These are phyloP conservation scores for Candida dubliniensis DNA, from an alignment of 1,139 yeast genomes.

Conservation along the genomic window DNA sequence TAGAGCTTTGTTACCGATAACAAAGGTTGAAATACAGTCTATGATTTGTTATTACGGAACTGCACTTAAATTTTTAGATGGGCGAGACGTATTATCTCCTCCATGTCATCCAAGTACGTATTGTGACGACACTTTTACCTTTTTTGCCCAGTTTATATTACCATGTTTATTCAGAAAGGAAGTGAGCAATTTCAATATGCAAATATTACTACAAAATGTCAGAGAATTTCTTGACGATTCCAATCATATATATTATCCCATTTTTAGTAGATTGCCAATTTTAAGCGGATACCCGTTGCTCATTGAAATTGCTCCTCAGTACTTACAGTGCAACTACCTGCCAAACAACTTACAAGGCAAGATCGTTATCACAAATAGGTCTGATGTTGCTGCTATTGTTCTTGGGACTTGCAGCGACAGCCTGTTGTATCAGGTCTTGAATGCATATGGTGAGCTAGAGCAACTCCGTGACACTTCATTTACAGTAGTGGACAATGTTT, in stretches of 20 bases:
- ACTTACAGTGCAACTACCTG: not conserved
- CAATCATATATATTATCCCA: not conserved
- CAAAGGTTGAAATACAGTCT: not conserved
- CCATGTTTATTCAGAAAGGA: not conserved
- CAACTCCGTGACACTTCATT: not conserved
- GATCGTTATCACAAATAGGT: conserved; percentile 6
- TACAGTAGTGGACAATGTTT: not conserved
- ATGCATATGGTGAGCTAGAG: conserved; percentile 1
- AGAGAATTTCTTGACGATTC: not conserved
- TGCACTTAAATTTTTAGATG: not conserved
- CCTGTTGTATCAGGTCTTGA: not conserved
- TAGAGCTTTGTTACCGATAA: not conserved
- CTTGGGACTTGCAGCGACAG: not conserved
- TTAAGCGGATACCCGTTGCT: not conserved
- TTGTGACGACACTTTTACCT: not conserved
- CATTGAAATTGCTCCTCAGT: not conserved
- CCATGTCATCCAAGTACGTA: not conserved
- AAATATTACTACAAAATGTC: not conserved
- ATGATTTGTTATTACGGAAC: not conserved
- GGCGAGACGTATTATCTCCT: not conserved
- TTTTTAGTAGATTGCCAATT: not conserved
- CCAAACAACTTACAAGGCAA: conserved; percentile 2
- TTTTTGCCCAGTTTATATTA: not conserved
- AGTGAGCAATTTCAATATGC: not conserved
- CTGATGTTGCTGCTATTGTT: conserved; percentile 2